Conservation (phyloP, 805 yeast species). For the Saturnispora quitensis region DNA sequence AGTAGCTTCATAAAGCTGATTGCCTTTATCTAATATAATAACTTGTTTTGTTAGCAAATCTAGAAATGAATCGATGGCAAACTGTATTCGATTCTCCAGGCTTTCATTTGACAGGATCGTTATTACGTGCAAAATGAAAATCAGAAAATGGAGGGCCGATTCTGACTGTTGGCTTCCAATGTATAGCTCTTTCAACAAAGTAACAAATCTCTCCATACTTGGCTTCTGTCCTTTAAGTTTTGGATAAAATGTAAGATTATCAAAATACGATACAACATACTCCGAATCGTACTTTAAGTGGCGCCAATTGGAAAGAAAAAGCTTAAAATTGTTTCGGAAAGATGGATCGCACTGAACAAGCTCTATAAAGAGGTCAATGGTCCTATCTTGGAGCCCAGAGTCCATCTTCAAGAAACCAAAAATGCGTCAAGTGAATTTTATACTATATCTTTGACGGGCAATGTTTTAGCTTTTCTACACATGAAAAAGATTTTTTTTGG, state of each 20-base stretch:
- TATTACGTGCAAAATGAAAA: background rate
- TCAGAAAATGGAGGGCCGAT: background rate
- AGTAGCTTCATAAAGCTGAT: background rate
- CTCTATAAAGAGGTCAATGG: background rate
- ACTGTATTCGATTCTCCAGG: background rate
- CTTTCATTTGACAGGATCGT: background rate
- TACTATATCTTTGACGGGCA: background rate
- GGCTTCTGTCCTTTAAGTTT: constrained; percentile 1
- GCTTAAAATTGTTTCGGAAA: background rate
- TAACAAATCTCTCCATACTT: background rate
- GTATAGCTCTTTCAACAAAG: background rate
- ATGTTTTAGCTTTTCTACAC: background rate
- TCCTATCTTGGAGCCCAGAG: background rate
- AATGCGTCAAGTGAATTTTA: background rate
- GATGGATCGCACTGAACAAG: background rate
- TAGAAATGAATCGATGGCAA: background rate
- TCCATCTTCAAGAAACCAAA: background rate
- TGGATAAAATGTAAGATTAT: constrained; percentile 5
- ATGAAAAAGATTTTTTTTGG: background rate
- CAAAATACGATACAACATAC: constrained; percentile 11
- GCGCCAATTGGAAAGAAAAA: constrained; percentile 14
- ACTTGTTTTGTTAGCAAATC: background rate
- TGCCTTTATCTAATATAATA: background rate
- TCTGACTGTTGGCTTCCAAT: background rate
- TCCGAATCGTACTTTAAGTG: constrained; percentile 7